phyloP scores from a whole-genome alignment of 2,329 filamentous ascomycete genomes.

The Paraphaeosphaeria sporulosa region DNA sequence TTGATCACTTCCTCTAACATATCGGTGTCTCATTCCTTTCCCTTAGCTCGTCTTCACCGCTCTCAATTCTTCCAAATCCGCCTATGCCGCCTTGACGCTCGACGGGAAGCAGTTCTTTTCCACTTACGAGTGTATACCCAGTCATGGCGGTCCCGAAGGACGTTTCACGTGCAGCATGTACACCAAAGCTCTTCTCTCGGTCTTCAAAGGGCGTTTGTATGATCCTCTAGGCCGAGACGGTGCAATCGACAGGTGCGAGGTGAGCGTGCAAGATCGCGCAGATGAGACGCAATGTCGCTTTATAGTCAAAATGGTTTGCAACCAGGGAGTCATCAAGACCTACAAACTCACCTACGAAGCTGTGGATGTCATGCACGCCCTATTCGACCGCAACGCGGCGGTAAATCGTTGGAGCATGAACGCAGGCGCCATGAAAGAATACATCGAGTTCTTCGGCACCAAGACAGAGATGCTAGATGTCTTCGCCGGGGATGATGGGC shows the following conservation, averaged over 20 bases:
- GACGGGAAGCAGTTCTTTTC: conserved; percentile 74
- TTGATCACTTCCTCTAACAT: conserved; percentile 15
- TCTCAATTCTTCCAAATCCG: conserved; percentile 81
- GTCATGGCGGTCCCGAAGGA: conserved; percentile 45
- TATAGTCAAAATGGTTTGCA: conserved; percentile 75
- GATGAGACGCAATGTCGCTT: conserved; percentile 74
- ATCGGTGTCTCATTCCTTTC: conserved; percentile 24
- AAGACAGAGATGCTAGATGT: conserved; percentile 84
- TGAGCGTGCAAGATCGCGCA: conserved; percentile 74
- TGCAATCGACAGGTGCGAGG: conserved; percentile 76
- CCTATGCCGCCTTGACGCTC: conserved; percentile 77
- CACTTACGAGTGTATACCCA: conserved; percentile 69
- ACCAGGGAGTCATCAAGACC: conserved; percentile 79
- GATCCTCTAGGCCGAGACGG: conserved; percentile 73
- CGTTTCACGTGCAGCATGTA: conserved; percentile 78
- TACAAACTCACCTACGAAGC: conserved; percentile 80
- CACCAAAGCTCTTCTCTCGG: conserved; percentile 72
- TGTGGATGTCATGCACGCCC: conserved; percentile 76
- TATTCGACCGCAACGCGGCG: conserved; percentile 73
- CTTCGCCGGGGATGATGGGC: conserved; percentile 69
- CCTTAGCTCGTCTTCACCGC: conserved; percentile 72
- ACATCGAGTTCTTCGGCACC: conserved; percentile 81
- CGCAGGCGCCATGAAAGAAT: conserved; percentile 73
- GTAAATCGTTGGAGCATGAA: conserved; percentile 76
- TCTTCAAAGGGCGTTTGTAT: conserved; percentile 73